A percentile compares a stretch with the other conserved stretches of the same genome.
Evolutionary conservation across 2,329 filamentous ascomycete genomes (phyloP).

Genomic region (Neophaeococcomyces mojaviensis): DNA sequence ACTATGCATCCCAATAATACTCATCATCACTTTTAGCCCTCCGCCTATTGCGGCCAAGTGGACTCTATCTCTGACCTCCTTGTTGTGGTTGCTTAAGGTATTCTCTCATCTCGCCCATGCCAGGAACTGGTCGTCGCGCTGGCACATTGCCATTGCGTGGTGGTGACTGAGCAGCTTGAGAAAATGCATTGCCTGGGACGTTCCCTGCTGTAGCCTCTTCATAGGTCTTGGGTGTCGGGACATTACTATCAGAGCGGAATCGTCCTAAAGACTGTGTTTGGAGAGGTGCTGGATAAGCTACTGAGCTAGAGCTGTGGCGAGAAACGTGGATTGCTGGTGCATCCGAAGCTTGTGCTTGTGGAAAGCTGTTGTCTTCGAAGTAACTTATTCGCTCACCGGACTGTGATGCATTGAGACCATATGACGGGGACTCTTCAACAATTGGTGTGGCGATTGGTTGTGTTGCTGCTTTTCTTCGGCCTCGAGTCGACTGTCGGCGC

Average conservation of each 20-base stretch:
- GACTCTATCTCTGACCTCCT: constrained; percentile 6
- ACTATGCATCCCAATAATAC: constrained; percentile 4
- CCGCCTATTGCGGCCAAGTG: background rate
- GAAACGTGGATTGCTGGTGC: background rate
- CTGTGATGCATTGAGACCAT: constrained; percentile 3
- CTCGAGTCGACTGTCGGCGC: constrained; percentile 32
- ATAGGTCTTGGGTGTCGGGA: background rate
- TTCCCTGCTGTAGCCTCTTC: constrained; percentile 14
- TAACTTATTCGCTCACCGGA: constrained; percentile 14
- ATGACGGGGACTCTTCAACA: background rate
- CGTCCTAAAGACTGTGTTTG: background rate
- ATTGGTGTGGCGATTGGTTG: constrained; percentile 11
- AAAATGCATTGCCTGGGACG: constrained; percentile 22
- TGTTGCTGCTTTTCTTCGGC: constrained; percentile 27
- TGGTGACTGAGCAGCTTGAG: constrained; percentile 14
- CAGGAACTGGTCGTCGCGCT: constrained; percentile 15
- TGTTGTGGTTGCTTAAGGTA: constrained; percentile 7
- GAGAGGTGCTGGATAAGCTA: constrained; percentile 2
- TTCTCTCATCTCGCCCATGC: constrained; percentile 20
- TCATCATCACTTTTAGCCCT: background rate
- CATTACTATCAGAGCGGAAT: constrained; percentile 1
- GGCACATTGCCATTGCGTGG: constrained; percentile 9
- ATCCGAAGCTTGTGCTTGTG: background rate
- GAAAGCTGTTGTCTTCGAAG: constrained; percentile 17
- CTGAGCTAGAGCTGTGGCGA: background rate